These are phyloP conservation scores for Exophiala viscosa DNA, from an alignment of 2,329 filamentous ascomycete genomes.

Conservation along the genomic window DNA sequence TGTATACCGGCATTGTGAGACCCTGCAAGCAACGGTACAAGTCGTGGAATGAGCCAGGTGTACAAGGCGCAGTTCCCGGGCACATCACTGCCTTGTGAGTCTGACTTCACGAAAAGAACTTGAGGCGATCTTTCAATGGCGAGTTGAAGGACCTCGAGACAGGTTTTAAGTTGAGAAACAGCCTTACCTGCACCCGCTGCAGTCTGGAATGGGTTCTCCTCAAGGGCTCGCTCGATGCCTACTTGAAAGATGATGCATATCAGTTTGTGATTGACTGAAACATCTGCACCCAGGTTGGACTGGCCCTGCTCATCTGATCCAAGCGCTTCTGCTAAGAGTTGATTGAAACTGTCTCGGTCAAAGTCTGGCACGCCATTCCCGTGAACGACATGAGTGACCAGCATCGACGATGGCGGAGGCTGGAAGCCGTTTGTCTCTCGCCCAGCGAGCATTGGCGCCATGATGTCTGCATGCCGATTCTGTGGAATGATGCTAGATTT, in stretches of 20 bases:
- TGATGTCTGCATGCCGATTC: constrained; percentile 1
- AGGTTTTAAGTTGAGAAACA: constrained; percentile 53
- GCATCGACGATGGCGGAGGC: constrained; percentile 66
- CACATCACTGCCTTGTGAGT: constrained; percentile 32
- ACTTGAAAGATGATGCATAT: constrained; percentile 76
- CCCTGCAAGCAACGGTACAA: constrained; percentile 46
- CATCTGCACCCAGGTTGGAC: constrained; percentile 57
- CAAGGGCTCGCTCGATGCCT: constrained; percentile 59
- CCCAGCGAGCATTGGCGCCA: constrained; percentile 19
- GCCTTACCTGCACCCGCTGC: constrained; percentile 44
- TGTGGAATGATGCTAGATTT: not conserved
- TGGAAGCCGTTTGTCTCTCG: constrained; percentile 28
- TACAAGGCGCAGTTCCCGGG: constrained; percentile 43
- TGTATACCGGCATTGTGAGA: constrained; percentile 3
- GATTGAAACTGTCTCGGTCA: constrained; percentile 70
- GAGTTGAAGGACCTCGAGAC: constrained; percentile 71
- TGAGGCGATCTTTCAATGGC: constrained; percentile 70
- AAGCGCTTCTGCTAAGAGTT: constrained; percentile 64
- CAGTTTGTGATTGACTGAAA: constrained; percentile 77
- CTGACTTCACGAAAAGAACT: constrained; percentile 63
- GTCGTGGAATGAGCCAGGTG: constrained; percentile 52
- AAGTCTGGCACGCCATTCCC: constrained; percentile 59
- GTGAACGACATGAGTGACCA: constrained; percentile 79
- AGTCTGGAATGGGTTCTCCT: constrained; percentile 65
- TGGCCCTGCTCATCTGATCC: constrained; percentile 44